Conservation (phyloP, 352 stramenopile genomes). For the Pythium phragmiticola region DNA sequence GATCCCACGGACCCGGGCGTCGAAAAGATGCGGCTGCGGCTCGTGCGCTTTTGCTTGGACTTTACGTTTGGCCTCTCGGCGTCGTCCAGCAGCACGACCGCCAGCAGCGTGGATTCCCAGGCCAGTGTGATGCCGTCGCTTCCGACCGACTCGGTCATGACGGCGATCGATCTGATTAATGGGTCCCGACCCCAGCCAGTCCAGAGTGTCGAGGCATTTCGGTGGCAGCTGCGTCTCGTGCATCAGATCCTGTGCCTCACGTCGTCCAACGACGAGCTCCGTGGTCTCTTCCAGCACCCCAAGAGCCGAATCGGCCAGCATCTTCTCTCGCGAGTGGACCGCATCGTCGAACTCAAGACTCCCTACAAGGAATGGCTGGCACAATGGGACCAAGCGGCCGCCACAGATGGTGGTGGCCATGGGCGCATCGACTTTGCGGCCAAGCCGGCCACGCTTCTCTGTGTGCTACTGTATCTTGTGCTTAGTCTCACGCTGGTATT, state of each 20-base stretch:
- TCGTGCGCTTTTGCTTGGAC: conserved; percentile 48
- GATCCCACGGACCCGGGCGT: neutral
- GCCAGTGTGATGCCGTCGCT: conserved; percentile 13
- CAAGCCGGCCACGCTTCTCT: conserved; percentile 34
- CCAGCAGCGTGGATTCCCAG: conserved; percentile 23
- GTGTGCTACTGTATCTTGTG: conserved; percentile 46
- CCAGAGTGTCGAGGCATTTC: conserved; percentile 14
- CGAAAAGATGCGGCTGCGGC: conserved; percentile 40
- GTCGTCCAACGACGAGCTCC: conserved; percentile 27
- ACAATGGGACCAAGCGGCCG: conserved; percentile 9
- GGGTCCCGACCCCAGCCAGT: neutral
- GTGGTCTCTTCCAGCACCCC: conserved; percentile 37
- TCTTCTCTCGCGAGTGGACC: conserved; percentile 23
- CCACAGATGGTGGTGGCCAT: neutral
- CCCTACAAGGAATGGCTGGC: conserved; percentile 12
- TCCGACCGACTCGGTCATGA: conserved; percentile 22
- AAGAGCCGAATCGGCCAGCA: conserved; percentile 44
- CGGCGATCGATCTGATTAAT: conserved; percentile 21
- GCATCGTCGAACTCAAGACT: conserved; percentile 8
- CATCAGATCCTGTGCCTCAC: conserved; percentile 31
- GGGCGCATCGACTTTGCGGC: conserved; percentile 37
- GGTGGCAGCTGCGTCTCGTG: conserved; percentile 51
- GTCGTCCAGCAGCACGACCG: neutral
- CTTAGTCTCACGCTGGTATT: conserved; percentile 28
- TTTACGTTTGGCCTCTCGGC: conserved; percentile 46